Base-by-base conservation (phyloP, 2,329 filamentous ascomycete species). In the Nectriaceae sp. region DNA sequence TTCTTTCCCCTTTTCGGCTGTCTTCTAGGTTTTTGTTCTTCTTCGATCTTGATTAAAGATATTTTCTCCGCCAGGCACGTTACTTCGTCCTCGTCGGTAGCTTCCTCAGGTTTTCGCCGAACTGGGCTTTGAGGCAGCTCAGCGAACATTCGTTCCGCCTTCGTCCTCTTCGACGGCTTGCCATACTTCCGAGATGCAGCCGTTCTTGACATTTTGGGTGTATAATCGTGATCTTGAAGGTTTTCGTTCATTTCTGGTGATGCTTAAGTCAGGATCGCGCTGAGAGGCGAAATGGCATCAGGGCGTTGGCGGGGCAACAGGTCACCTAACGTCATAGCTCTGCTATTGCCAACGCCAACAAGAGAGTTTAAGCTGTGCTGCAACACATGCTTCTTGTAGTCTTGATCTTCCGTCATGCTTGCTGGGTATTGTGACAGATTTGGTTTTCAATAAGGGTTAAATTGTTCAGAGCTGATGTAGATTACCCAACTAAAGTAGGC, bases 51-150 rank as follows among this genome's bases (percentile, higher is more conserved):
- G 16, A 73, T 60, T 11, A 59, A 51, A 3, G 65, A 65, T 21
- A 75, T 57, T 41, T 69, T 64, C 29, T 69, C 57, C 6, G 69
- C 64, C 36, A 77, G 52, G 21, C 64, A 62, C 16, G 53, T 59
- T 18, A 76, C 36, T 16, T 57, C 55, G 39, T 67, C 59, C 33
- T 64, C 50, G 21, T 49, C 42, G 3, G 36, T 44, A 15, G 40
- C 46, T 19, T 37, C 20, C 33, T 52, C 42, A 22, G 49, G 42
- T 33, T 58, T 57, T 38, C 55, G 64, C 40, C 75, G 73, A 42
- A 74, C 52, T 3, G 79, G 79, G 38, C 75, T 80, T 48, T 74
- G 73, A 1, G 78, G 77, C 8, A 82, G 63, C 55, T 80, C 76
- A 18, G 74, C 74, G 53, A 82, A 80, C 38, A 79, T 65, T 19